Evolutionary conservation across 1,139 yeast species (phyloP).

Genomic region (Pneumocystis jirovecii): DNA sequence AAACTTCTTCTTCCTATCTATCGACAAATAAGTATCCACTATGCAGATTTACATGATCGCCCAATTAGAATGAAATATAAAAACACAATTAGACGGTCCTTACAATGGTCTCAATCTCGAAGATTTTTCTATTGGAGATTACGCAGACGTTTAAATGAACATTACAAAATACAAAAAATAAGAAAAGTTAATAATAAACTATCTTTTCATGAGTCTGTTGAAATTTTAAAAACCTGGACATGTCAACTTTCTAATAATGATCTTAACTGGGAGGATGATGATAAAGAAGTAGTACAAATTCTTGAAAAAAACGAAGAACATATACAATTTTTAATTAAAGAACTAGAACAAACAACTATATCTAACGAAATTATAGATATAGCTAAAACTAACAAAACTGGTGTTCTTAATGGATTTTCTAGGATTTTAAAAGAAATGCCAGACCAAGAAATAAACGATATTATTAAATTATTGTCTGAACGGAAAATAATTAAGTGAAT

Average conservation of each 20-base stretch:
- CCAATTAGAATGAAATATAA: constrained; percentile 95
- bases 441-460: constrained; percentile 4
- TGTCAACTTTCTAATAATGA: constrained; percentile 2
- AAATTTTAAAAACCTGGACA: constrained; percentile 10
- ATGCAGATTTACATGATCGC: constrained; percentile 94
- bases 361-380: constrained; percentile 5
- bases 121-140: constrained; percentile 98
- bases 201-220: constrained; percentile 1
- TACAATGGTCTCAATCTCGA: constrained; percentile 78
- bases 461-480: neutral
- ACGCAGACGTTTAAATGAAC: constrained; percentile 90
- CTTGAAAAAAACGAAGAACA: constrained; percentile 9
- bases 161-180: constrained; percentile 64
- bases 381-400: constrained; percentile 2
- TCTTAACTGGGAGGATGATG: constrained; percentile 10
- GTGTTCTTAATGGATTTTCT: constrained; percentile 7
- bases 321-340: constrained; percentile 15
- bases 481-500: neutral
- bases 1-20: constrained; percentile 69
- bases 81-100: constrained; percentile 72
- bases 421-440: constrained; percentile 7
- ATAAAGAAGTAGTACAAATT: constrained; percentile 11
- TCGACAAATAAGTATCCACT: constrained; percentile 83
- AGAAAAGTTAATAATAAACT: constrained; percentile 16
- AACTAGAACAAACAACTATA: constrained; percentile 6